phyloP scores from a whole-genome alignment of 2,329 filamentous ascomycete species.

The Daldinia sp. region DNA sequence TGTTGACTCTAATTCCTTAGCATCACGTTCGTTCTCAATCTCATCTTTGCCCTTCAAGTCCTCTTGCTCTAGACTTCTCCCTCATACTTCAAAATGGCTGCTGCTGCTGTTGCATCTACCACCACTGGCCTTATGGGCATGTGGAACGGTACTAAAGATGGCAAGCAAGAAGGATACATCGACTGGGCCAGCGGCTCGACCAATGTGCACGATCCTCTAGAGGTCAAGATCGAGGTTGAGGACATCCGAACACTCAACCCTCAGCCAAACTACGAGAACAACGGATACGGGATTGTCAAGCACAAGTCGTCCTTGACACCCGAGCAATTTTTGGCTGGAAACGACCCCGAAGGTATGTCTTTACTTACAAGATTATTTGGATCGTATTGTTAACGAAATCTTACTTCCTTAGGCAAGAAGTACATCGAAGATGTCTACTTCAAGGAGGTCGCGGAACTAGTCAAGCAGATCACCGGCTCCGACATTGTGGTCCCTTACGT shows the following conservation, averaged over 20 bases:
- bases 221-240: constrained; percentile 41
- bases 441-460: constrained; percentile 41
- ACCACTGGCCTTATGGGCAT: constrained; percentile 43
- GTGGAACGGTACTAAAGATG: constrained; percentile 44
- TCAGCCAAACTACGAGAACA: constrained; percentile 35
- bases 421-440: constrained; percentile 43
- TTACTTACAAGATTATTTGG: neutral
- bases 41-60: constrained; percentile 1
- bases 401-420: constrained; percentile 33
- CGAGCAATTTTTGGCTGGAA: constrained; percentile 42
- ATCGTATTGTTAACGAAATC: constrained; percentile 11
- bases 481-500: constrained; percentile 42
- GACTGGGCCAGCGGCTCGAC: constrained; percentile 42
- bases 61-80: neutral
- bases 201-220: constrained; percentile 40
- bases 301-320: constrained; percentile 40
- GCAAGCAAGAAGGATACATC: constrained; percentile 37
- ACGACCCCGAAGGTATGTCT: constrained; percentile 39
- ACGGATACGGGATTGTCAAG: constrained; percentile 43
- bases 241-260: constrained; percentile 41
- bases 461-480: constrained; percentile 42
- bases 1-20: neutral
- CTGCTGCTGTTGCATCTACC: constrained; percentile 39
- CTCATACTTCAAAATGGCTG: constrained; percentile 36
- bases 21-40: constrained; percentile 13